phyloP scores from a whole-genome alignment of 163 green algal species.

The Scenedesmus sp. region DNA sequence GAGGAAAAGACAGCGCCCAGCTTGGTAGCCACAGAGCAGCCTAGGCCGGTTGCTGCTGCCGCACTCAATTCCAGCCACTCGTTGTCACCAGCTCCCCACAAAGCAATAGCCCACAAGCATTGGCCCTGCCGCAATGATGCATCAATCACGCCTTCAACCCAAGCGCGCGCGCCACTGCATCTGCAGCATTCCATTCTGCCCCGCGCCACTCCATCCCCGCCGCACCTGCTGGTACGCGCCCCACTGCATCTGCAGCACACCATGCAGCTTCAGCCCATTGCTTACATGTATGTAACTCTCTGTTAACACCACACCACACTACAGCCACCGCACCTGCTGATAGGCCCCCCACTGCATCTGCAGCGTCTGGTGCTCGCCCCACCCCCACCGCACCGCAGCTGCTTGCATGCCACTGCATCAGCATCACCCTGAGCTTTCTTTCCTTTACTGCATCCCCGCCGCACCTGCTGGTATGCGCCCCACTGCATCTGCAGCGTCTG shows the following conservation, averaged over 20 bases:
- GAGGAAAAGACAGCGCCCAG: neutral
- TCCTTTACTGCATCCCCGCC: slow-evolving; percentile 63
- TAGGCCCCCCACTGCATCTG: slow-evolving; percentile 96
- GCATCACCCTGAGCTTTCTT: too few relatives aligned
- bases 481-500: slow-evolving; percentile 94
- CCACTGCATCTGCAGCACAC: neutral
- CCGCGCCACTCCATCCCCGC: too few relatives aligned
- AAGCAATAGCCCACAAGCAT: neutral
- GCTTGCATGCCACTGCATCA: neutral
- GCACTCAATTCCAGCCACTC: too few relatives aligned
- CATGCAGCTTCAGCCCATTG: neutral
- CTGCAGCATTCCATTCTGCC: too few relatives aligned
- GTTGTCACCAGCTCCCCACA: too few relatives aligned
- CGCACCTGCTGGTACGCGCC: neutral
- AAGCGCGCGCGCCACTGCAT: too few relatives aligned
- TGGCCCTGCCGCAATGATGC: neutral
- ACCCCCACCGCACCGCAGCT: neutral
- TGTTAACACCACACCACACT: too few relatives aligned
- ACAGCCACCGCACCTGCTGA: slow-evolving; percentile 61
- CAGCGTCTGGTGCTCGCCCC: slow-evolving; percentile 83
- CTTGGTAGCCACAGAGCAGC: too few relatives aligned
- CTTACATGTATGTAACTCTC: too few relatives aligned
- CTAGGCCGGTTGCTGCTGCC: too few relatives aligned
- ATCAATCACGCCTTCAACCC: neutral
- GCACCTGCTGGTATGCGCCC: slow-evolving; percentile 87